Conservation (phyloP, 768 basidiomycete species). For the Mycena polygramma region DNA sequence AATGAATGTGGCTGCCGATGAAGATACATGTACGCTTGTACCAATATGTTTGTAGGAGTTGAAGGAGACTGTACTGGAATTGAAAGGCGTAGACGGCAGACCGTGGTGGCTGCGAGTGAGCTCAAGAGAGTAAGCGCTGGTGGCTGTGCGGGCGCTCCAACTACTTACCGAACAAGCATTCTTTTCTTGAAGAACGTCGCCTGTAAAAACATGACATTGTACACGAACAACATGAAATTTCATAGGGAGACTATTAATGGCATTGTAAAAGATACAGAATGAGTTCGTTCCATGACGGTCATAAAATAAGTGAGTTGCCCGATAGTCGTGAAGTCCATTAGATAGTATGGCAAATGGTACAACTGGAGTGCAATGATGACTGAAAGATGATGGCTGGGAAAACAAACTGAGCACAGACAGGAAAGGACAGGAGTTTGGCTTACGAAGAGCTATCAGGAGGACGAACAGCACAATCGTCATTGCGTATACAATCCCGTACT, state of each 20-base stretch:
- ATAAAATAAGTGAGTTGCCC: conserved; percentile 33
- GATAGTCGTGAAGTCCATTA: conserved; percentile 18
- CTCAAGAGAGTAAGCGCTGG: too few relatives aligned
- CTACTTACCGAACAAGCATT: too few relatives aligned
- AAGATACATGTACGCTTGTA: too few relatives aligned
- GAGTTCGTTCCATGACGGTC: conserved; percentile 25
- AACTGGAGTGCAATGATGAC: conserved; percentile 68
- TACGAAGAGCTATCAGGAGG: conserved; percentile 83
- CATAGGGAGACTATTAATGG: conserved; percentile 25
- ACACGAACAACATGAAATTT: conserved; percentile 14
- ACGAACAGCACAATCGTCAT: conserved; percentile 77
- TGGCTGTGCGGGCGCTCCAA: too few relatives aligned
- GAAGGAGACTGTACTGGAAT: too few relatives aligned
- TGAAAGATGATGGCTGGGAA: conserved; percentile 72
- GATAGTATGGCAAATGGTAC: conserved; percentile 69
- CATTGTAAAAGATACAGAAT: conserved; percentile 27
- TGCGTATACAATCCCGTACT: conserved; percentile 86
- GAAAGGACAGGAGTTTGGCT: conserved; percentile 46
- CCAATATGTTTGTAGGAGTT: too few relatives aligned
- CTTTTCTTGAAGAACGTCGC: too few relatives aligned
- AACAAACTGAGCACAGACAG: conserved; percentile 24
- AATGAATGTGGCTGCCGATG: too few relatives aligned
- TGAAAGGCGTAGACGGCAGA: too few relatives aligned
- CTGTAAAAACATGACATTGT: too few relatives aligned
- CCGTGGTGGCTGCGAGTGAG: too few relatives aligned